Evolutionary conservation across 345 rosid genomes (phyloP).

Genomic region (Lenwebbia sp.): DNA sequence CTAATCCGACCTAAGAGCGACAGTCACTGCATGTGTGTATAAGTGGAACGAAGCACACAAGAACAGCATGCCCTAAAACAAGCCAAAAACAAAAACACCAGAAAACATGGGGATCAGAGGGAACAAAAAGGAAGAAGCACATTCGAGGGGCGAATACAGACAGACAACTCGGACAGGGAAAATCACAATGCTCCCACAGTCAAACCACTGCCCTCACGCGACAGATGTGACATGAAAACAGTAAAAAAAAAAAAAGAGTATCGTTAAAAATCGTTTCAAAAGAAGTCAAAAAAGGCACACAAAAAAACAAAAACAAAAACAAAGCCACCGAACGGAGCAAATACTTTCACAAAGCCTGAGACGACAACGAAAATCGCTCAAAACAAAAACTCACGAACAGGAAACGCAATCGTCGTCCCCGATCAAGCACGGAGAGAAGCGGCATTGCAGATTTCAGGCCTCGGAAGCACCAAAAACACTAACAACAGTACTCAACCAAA

Average conservation of each 20-base stretch:
- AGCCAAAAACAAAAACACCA: neutral
- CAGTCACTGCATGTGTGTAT: neutral
- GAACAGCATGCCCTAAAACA: neutral
- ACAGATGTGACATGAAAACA: neutral
- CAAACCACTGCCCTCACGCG: neutral
- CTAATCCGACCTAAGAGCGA: neutral
- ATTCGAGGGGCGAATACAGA: neutral
- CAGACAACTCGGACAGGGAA: neutral
- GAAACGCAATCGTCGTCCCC: neutral
- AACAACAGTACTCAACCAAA: neutral
- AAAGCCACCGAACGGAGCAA: neutral
- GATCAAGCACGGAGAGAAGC: neutral
- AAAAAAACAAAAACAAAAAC: neutral
- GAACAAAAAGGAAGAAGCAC: neutral
- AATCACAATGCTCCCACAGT: neutral
- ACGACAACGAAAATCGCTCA: neutral
- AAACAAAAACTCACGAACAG: neutral
- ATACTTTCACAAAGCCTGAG: neutral
- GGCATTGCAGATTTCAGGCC: neutral
- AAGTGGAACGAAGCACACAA: neutral
- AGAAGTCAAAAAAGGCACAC: neutral
- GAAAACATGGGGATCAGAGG: neutral
- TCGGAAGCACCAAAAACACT: neutral
- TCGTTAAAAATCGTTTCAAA: neutral
- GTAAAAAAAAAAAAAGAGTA: neutral